A percentile compares a stretch with the other conserved stretches of the same genome.
These are phyloP conservation scores for Sclerotinia subarctica DNA, from an alignment of 2,329 filamentous ascomycete species.

Conservation along the genomic window DNA sequence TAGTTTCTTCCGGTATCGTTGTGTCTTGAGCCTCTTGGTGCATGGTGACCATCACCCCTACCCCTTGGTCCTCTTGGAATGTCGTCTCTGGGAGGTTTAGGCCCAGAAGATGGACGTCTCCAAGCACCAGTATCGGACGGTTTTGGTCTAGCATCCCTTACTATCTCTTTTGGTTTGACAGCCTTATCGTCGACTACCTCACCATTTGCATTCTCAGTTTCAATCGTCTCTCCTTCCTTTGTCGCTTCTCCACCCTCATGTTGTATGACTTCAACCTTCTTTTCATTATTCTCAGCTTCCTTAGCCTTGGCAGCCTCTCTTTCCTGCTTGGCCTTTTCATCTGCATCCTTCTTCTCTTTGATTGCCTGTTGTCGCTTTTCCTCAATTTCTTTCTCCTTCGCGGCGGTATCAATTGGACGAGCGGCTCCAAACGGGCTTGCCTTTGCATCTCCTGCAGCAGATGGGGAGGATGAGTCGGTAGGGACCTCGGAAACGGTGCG, in stretches of 20 bases:
- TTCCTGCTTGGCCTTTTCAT: conserved; percentile 55
- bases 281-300: conserved; percentile 42
- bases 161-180: conserved; percentile 46
- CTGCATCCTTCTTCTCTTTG: conserved; percentile 75
- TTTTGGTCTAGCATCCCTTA: conserved; percentile 51
- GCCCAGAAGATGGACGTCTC: conserved; percentile 51
- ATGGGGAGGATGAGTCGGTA: conserved; percentile 48
- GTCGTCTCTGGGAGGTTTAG: conserved; percentile 40
- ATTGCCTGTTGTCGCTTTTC: conserved; percentile 75
- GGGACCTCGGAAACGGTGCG: conserved; percentile 77
- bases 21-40: conserved; percentile 33
- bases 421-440: conserved; percentile 92
- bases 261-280: conserved; percentile 38
- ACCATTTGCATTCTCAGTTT: conserved; percentile 39
- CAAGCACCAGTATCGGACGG: conserved; percentile 59
- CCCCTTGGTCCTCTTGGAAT: conserved; percentile 44
- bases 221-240: conserved; percentile 36
- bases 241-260: conserved; percentile 35
- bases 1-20: conserved; percentile 31
- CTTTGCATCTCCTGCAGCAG: conserved; percentile 65
- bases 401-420: conserved; percentile 87
- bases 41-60: conserved; percentile 41
- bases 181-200: conserved; percentile 49
- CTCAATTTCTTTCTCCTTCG: conserved; percentile 84
- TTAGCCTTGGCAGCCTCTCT: conserved; percentile 50